phyloP scores from a whole-genome alignment of 1,139 yeast genomes.

The Candida pseudoviswanathii region DNA sequence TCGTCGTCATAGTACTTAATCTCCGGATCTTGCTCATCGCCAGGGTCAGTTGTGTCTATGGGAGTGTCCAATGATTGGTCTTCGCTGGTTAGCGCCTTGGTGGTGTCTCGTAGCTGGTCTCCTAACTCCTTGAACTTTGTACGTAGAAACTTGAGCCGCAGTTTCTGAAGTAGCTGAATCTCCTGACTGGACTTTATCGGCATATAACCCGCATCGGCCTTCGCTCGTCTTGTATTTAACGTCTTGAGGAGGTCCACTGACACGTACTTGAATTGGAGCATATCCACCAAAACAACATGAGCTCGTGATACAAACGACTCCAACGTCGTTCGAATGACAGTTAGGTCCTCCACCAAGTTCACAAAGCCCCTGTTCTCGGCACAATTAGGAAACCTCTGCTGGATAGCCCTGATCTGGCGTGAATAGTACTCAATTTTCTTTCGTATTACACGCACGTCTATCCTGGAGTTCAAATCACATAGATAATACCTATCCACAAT shows the following conservation, averaged over 20 bases:
- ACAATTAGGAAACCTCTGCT: background rate
- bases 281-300: slow-evolving; percentile 9
- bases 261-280: slow-evolving; percentile 13
- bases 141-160: slow-evolving; percentile 11
- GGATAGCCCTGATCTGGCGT: background rate
- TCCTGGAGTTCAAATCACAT: slow-evolving; percentile 22
- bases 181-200: slow-evolving; percentile 10
- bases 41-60: slow-evolving; percentile 1
- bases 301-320: background rate
- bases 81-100: slow-evolving; percentile 2
- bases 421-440: slow-evolving; percentile 14
- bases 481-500: slow-evolving; percentile 21
- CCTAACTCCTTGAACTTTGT: slow-evolving; percentile 15
- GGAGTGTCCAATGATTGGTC: background rate
- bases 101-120: slow-evolving; percentile 1
- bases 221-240: slow-evolving; percentile 1
- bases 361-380: slow-evolving; percentile 1
- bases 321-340: background rate
- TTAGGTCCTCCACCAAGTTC: slow-evolving; percentile 6
- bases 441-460: slow-evolving; percentile 13
- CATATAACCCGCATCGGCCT: background rate
- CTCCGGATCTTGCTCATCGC: slow-evolving; percentile 8
- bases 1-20: slow-evolving; percentile 11
- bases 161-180: slow-evolving; percentile 6
- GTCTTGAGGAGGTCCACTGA: slow-evolving; percentile 9